Conservation (phyloP, 1,284 basidiomycete species). For the Sporisorium iseilematis-ciliati region DNA sequence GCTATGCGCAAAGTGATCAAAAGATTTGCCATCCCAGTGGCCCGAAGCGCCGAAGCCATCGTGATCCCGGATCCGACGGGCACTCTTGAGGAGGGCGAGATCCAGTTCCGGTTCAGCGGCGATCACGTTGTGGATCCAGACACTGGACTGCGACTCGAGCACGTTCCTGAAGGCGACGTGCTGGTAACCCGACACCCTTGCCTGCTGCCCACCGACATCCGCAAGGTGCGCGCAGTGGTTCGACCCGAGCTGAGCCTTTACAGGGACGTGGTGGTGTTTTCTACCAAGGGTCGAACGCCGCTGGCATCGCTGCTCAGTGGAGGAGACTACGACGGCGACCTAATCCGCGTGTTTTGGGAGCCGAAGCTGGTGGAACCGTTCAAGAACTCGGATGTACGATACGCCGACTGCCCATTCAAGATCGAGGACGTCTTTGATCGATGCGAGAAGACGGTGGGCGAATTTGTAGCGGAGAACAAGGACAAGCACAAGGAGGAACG, state of each 20-base stretch:
- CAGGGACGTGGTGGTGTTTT: conserved; percentile 63
- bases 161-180: conserved; percentile 53
- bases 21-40: conserved; percentile 37
- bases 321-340: conserved; percentile 66
- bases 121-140: conserved; percentile 46
- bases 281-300: conserved; percentile 48
- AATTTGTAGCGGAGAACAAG: conserved; percentile 31
- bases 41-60: conserved; percentile 38
- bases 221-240: conserved; percentile 57
- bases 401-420: conserved; percentile 54
- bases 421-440: conserved; percentile 55
- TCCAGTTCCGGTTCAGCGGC: conserved; percentile 56
- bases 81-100: conserved; percentile 55
- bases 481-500: conserved; percentile 24
- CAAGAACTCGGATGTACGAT: conserved; percentile 36
- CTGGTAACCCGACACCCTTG: conserved; percentile 61
- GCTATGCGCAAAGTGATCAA: conserved; percentile 39
- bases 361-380: conserved; percentile 48
- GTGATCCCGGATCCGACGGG: conserved; percentile 46
- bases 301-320: conserved; percentile 60
- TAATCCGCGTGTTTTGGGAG: conserved; percentile 57
- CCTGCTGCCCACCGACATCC: conserved; percentile 65
- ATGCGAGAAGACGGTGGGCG: conserved; percentile 28
- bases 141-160: conserved; percentile 16
- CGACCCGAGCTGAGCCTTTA: conserved; percentile 37